Conservation (phyloP, 768 basidiomycete species). For the Leccinum imitatum region DNA sequence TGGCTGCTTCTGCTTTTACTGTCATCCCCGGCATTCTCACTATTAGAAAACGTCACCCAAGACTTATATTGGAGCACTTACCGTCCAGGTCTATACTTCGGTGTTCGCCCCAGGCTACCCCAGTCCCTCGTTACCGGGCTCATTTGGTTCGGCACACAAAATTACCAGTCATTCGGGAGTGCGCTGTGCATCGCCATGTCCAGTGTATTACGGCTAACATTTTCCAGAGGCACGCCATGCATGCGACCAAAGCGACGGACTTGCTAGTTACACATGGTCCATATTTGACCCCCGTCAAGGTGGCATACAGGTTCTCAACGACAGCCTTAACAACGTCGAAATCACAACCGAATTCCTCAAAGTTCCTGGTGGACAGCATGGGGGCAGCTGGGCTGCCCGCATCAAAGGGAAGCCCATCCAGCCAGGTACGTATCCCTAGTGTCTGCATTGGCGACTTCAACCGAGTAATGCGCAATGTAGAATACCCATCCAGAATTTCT, state of each 20-base stretch:
- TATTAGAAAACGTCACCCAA: slow-evolving; percentile 35
- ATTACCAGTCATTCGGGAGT: slow-evolving; percentile 73
- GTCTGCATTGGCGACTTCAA: slow-evolving; percentile 21
- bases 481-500: slow-evolving; percentile 61
- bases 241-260: slow-evolving; percentile 83
- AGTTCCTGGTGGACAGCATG: slow-evolving; percentile 75
- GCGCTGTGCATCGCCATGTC: slow-evolving; percentile 30
- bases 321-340: slow-evolving; percentile 79
- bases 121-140: slow-evolving; percentile 92
- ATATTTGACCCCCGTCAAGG: slow-evolving; percentile 84
- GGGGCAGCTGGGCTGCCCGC: slow-evolving; percentile 87
- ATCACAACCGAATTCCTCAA: slow-evolving; percentile 86
- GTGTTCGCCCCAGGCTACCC: slow-evolving; percentile 79
- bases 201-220: slow-evolving; percentile 3
- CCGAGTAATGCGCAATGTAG: slow-evolving; percentile 25
- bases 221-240: slow-evolving; percentile 72
- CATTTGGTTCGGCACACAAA: slow-evolving; percentile 90
- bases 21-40: slow-evolving; percentile 17
- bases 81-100: slow-evolving; percentile 94
- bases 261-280: slow-evolving; percentile 84
- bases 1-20: slow-evolving; percentile 31
- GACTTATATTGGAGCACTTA: slow-evolving; percentile 73
- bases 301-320: slow-evolving; percentile 81
- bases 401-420: slow-evolving; percentile 80
- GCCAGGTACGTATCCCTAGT: slow-evolving; percentile 39